These are phyloP conservation scores for Podosphaera aphanis DNA, from an alignment of 2,329 filamentous ascomycete genomes.

Conservation along the genomic window DNA sequence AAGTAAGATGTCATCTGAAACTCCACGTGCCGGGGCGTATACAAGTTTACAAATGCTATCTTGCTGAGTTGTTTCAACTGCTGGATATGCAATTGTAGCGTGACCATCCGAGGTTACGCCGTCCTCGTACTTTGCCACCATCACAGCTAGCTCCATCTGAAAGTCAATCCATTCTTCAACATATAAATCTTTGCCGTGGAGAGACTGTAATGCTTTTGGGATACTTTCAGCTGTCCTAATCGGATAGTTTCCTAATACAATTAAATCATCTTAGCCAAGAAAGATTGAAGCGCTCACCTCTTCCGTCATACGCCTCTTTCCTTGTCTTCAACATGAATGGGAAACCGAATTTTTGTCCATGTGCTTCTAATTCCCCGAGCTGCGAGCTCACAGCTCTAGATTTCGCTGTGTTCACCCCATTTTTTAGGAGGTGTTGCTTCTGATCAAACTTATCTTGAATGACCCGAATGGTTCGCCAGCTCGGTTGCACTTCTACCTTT, in stretches of 20 bases:
- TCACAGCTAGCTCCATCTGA: slow-evolving; percentile 69
- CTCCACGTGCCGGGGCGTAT: slow-evolving; percentile 58
- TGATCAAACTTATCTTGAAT: slow-evolving; percentile 91
- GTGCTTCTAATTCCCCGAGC: slow-evolving; percentile 33
- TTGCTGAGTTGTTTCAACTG: slow-evolving; percentile 85
- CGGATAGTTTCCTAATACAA: slow-evolving; percentile 30
- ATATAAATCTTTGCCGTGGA: slow-evolving; percentile 53
- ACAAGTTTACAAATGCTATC: slow-evolving; percentile 88
- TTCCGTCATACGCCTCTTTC: slow-evolving; percentile 81
- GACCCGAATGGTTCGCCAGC: slow-evolving; percentile 62
- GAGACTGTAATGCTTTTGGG: slow-evolving; percentile 39
- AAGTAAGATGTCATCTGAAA: slow-evolving; percentile 34
- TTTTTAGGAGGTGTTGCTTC: slow-evolving; percentile 51
- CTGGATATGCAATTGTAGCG: slow-evolving; percentile 50
- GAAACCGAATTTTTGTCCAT: slow-evolving; percentile 44
- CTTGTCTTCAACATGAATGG: slow-evolving; percentile 85
- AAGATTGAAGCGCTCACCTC: slow-evolving; percentile 19
- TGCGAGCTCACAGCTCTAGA: slow-evolving; percentile 32
- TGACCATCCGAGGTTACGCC: slow-evolving; percentile 20
- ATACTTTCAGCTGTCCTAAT: slow-evolving; percentile 36
- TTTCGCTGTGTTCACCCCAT: slow-evolving; percentile 49
- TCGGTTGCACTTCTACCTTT: slow-evolving; percentile 47
- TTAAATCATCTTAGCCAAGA: too few relatives aligned
- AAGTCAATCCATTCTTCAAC: slow-evolving; percentile 68
- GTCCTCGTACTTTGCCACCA: slow-evolving; percentile 79